phyloP scores from a whole-genome alignment of 257 asterid species.

The Ligustrum vulgare region DNA sequence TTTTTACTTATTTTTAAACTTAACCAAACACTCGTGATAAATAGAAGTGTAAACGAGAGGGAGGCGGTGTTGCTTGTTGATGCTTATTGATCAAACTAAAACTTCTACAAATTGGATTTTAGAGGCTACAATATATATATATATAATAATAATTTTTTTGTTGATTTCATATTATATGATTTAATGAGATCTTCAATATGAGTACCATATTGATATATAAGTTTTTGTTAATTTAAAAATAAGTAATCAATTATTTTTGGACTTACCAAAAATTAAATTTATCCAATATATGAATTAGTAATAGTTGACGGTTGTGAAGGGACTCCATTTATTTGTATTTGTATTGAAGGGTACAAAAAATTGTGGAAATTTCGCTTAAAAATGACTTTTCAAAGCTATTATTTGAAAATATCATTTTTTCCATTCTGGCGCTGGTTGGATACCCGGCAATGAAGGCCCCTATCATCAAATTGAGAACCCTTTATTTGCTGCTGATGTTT shows the following conservation, averaged over 20 bases:
- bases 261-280: too few species aligned
- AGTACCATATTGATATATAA: too few species aligned
- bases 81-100: background rate
- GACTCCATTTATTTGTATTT: slow-evolving; percentile 1
- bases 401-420: slow-evolving; percentile 18
- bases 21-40: too few species aligned
- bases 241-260: too few species aligned
- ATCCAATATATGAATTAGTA: too few species aligned
- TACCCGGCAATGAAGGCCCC: slow-evolving; percentile 39
- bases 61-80: background rate
- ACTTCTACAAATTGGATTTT: background rate
- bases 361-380: slow-evolving; percentile 26
- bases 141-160: too few species aligned
- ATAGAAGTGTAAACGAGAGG: background rate
- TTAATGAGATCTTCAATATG: too few species aligned
- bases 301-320: too few species aligned
- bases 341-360: slow-evolving; percentile 24
- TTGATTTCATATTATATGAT: too few species aligned
- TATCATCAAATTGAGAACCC: slow-evolving; percentile 23
- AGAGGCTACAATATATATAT: too few species aligned
- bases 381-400: slow-evolving; percentile 21
- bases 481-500: slow-evolving; percentile 23
- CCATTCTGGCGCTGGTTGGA: slow-evolving; percentile 29
- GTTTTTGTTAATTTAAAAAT: too few species aligned
- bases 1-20: too few species aligned